Conservation (phyloP, 2,329 filamentous ascomycete species). For the Paecilomyces dactylethromorphus region DNA sequence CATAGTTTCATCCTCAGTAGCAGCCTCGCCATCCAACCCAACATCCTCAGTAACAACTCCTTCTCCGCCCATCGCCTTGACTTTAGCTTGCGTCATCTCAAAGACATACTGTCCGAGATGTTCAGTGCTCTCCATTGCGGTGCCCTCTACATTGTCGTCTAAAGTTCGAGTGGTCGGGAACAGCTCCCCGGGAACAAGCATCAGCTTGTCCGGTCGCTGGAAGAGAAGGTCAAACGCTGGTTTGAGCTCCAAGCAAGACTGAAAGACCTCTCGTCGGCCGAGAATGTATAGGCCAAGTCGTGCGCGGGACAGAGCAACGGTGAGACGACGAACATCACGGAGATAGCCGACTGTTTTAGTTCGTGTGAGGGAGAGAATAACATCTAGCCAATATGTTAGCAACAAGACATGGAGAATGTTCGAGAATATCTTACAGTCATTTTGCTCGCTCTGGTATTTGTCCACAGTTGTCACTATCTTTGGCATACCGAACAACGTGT, state of each 20-base stretch:
- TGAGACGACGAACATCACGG: slow-evolving; percentile 85
- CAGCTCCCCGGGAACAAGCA: slow-evolving; percentile 78
- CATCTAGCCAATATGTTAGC: slow-evolving; percentile 50
- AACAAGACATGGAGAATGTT: slow-evolving; percentile 10
- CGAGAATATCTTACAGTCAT: slow-evolving; percentile 68
- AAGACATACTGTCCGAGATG: slow-evolving; percentile 94
- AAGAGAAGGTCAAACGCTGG: slow-evolving; percentile 78
- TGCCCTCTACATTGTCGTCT: slow-evolving; percentile 45
- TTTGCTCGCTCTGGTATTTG: slow-evolving; percentile 98
- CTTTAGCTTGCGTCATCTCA: slow-evolving; percentile 80
- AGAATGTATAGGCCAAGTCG: slow-evolving; percentile 88
- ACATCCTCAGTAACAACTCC: slow-evolving; percentile 29
- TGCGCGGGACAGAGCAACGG: slow-evolving; percentile 87
- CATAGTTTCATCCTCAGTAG: slow-evolving; percentile 30
- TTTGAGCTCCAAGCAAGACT: slow-evolving; percentile 78
- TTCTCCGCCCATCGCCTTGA: slow-evolving; percentile 49
- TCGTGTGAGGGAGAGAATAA: slow-evolving; percentile 87
- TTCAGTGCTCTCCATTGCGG: slow-evolving; percentile 82
- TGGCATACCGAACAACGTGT: slow-evolving; percentile 80
- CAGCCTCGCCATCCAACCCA: slow-evolving; percentile 22
- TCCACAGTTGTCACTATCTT: slow-evolving; percentile 90
- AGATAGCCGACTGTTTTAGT: slow-evolving; percentile 88
- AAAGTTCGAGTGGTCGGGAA: slow-evolving; percentile 60
- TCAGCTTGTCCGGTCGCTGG: slow-evolving; percentile 70
- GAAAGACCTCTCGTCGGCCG: slow-evolving; percentile 81